Conservation (phyloP, 2,329 filamentous ascomycete genomes). For the Verticillium klebahnii region DNA sequence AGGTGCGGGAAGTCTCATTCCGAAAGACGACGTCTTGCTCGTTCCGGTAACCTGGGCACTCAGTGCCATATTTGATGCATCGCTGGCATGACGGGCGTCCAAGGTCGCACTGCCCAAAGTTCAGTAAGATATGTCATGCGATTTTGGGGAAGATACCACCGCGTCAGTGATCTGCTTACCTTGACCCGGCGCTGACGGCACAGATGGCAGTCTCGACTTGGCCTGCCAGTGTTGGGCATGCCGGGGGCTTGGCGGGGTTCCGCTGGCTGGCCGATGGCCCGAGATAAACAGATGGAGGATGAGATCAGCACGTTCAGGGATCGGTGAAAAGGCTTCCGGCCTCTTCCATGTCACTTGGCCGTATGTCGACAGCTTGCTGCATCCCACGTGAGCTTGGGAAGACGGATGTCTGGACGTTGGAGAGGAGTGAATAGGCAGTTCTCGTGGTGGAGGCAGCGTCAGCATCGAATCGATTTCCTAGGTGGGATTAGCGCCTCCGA, state of each 20-base stretch:
- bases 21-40: conserved; percentile 35
- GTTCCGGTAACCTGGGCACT: conserved; percentile 34
- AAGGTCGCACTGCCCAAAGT: conserved; percentile 29
- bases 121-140: neutral
- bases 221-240: conserved; percentile 37
- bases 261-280: neutral
- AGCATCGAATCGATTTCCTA: neutral
- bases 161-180: conserved; percentile 18
- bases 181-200: conserved; percentile 35
- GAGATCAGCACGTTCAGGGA: too few species aligned
- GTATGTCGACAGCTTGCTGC: too few species aligned
- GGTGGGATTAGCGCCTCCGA: neutral
- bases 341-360: too few species aligned
- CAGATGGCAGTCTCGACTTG: conserved; percentile 35
- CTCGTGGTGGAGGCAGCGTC: neutral
- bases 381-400: too few species aligned
- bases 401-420: too few species aligned
- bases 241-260: neutral
- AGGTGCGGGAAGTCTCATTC: conserved; percentile 21
- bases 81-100: conserved; percentile 31
- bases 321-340: too few species aligned
- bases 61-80: conserved; percentile 34
- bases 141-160: neutral
- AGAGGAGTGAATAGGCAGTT: neutral
- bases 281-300: too few species aligned